phyloP scores from a whole-genome alignment of 495 filamentous ascomycete species.

The Penicillium simplicissimum region DNA sequence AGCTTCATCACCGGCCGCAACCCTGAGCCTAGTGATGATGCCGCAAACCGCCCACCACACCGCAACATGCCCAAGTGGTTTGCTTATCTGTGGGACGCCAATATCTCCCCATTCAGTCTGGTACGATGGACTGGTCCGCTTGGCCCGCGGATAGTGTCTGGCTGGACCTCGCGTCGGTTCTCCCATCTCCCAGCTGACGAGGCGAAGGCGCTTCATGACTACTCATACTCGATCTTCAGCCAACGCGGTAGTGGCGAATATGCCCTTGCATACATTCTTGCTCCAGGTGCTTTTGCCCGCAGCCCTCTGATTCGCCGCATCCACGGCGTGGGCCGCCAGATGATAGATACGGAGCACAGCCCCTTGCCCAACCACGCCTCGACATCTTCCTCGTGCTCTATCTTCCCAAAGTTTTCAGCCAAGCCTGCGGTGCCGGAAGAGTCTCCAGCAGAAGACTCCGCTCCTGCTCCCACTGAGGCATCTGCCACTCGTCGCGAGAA shows the following conservation, averaged over 20 bases:
- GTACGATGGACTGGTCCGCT: conserved; percentile 89
- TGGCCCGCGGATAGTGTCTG: conserved; percentile 87
- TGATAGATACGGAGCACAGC: conserved; percentile 35
- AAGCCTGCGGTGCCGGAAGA: conserved; percentile 14
- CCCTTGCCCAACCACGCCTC: conserved; percentile 11
- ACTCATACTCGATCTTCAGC: conserved; percentile 92
- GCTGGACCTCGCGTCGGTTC: conserved; percentile 92
- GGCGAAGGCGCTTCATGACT: conserved; percentile 81
- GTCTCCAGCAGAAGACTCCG: neutral
- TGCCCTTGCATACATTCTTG: conserved; percentile 86
- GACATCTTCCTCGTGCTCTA: conserved; percentile 17
- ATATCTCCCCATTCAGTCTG: conserved; percentile 90
- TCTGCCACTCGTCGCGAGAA: conserved; percentile 54
- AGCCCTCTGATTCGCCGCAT: conserved; percentile 85
- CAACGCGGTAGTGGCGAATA: conserved; percentile 94
- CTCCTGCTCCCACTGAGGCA: neutral
- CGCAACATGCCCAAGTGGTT: conserved; percentile 80
- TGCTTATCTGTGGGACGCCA: conserved; percentile 92
- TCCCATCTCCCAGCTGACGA: conserved; percentile 82
- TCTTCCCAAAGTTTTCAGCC: conserved; percentile 14
- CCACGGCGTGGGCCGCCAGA: conserved; percentile 77
- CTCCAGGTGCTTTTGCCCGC: conserved; percentile 89
- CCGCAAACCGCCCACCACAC: conserved; percentile 46
- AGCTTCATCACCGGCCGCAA: conserved; percentile 57
- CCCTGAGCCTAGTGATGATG: conserved; percentile 19